Evolutionary conservation across 345 rosid genomes (phyloP).

Genomic region (Capsella bursapastoris): DNA sequence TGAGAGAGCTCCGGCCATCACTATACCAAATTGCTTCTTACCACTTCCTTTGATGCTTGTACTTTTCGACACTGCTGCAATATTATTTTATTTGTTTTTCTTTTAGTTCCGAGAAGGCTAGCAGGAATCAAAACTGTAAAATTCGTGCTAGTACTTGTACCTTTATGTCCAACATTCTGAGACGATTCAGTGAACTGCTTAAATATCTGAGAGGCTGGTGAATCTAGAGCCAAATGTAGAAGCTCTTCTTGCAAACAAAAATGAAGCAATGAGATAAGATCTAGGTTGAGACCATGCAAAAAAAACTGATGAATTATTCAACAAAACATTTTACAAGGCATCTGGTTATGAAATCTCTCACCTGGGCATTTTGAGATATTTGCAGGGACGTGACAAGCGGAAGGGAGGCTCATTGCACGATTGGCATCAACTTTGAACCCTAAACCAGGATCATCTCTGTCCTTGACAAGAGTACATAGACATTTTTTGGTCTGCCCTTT

Average conservation of each 20-base stretch:
- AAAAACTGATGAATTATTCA: neutral
- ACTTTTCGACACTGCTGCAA: constrained; percentile 35
- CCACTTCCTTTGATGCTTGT: constrained; percentile 36
- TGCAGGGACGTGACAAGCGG: constrained; percentile 45
- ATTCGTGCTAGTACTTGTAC: constrained; percentile 5
- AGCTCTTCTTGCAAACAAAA: constrained; percentile 43
- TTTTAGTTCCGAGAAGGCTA: constrained; percentile 8
- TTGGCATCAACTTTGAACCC: constrained; percentile 54
- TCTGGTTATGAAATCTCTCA: constrained; percentile 16
- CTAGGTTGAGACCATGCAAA: constrained; percentile 2
- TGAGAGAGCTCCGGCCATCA: constrained; percentile 36
- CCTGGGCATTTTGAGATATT: constrained; percentile 52
- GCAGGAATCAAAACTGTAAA: neutral
- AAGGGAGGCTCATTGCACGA: constrained; percentile 50
- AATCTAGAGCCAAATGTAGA: constrained; percentile 48
- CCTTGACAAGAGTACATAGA: constrained; percentile 48
- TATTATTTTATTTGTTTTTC: constrained; percentile 1
- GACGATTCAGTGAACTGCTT: constrained; percentile 42
- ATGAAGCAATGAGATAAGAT: constrained; percentile 20
- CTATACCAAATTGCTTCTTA: constrained; percentile 21
- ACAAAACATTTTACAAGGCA: neutral
- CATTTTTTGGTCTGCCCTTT: constrained; percentile 51
- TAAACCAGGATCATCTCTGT: constrained; percentile 48
- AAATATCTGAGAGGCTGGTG: constrained; percentile 44
- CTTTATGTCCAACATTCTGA: constrained; percentile 28